Evolutionary conservation across 306 rosid genomes (phyloP), one percentile per base, ranked within the genome.

Genomic region (Cucurbita maxima): DNA sequence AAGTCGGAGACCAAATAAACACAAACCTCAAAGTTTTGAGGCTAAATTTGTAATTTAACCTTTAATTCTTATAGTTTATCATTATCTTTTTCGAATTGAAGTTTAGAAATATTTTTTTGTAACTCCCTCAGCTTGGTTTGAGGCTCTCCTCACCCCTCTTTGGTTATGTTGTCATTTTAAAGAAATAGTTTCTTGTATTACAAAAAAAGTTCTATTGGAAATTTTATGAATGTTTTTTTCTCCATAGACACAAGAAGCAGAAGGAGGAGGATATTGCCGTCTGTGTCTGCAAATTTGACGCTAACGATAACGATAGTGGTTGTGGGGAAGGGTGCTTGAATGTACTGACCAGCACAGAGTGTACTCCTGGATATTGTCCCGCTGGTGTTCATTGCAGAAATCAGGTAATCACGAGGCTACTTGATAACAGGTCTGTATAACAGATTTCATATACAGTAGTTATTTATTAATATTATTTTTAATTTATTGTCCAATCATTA

Each of bases 301-400:
- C 44, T 9, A 64, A 69, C 45, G 82, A 84, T 73, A 87, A 84
- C 71, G 92, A 86, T 22, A 84, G 92, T 81, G 87, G 94, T 63
- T 93, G 98, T 75, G 96, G 90, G n/a, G 97, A 93, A 20, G 70
- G 88, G 44, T 93, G 98, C 83, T 83, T 89, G 86, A 93, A 93
- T 81, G 89, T 93, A 48, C 76, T 87, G 48, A 93, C 97, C 76
- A 90, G 88, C 88, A 87, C 94, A 3, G 98, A 93, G 82, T 93
- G 98, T 88, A 85, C 98, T 64, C 94, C 90, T 70, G 92, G 85
- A 25, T 79, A 83, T 78, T 93, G 98, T 81, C 90, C 89, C 45
- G 87, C 89, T 67, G 94, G 85, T 59, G 60, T 70, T 57, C 79
- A 77, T 73, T 93, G 98, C 86, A 86, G 78, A 81, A 93, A 93